These are phyloP conservation scores for Castanea crenata DNA, from an alignment of 306 rosid genomes.

Conservation along the genomic window DNA sequence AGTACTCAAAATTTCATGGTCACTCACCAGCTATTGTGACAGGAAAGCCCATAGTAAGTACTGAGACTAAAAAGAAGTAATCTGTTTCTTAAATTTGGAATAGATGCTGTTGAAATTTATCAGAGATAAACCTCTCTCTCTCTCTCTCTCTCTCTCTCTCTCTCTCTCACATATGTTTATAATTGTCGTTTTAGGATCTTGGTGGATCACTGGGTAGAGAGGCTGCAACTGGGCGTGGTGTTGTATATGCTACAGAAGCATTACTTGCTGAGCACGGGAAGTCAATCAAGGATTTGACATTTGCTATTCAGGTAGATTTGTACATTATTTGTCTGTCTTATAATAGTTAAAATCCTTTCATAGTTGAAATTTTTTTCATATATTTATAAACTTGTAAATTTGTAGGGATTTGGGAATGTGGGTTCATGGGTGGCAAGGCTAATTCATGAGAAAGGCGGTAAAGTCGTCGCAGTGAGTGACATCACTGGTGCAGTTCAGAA, in stretches of 20 bases:
- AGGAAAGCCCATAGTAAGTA: conserved; percentile 62
- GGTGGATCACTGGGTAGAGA: conserved; percentile 70
- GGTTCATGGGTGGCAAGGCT: conserved; percentile 62
- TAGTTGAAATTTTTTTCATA: background rate
- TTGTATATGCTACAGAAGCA: conserved; percentile 58
- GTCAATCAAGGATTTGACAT: conserved; percentile 43
- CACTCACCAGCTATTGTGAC: conserved; percentile 69
- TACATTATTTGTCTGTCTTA: background rate
- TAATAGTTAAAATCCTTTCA: background rate
- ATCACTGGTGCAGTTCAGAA: conserved; percentile 52
- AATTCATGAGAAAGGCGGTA: conserved; percentile 51
- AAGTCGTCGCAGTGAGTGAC: conserved; percentile 55
- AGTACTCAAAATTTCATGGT: conserved; percentile 66
- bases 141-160: too few relatives aligned
- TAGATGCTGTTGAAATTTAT: background rate
- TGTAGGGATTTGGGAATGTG: conserved; percentile 91
- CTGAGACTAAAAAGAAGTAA: background rate
- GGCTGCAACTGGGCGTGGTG: conserved; percentile 70
- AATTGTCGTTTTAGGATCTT: conserved; percentile 39
- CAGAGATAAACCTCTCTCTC: background rate
- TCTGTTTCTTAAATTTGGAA: background rate
- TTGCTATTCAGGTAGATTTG: conserved; percentile 52
- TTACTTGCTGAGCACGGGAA: conserved; percentile 61
- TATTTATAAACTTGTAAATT: background rate
- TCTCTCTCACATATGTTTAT: background rate